These are phyloP conservation scores for Sphagnum contortum DNA, from an alignment of 225 moss, liverwort and hornwort species.

Conservation along the genomic window DNA sequence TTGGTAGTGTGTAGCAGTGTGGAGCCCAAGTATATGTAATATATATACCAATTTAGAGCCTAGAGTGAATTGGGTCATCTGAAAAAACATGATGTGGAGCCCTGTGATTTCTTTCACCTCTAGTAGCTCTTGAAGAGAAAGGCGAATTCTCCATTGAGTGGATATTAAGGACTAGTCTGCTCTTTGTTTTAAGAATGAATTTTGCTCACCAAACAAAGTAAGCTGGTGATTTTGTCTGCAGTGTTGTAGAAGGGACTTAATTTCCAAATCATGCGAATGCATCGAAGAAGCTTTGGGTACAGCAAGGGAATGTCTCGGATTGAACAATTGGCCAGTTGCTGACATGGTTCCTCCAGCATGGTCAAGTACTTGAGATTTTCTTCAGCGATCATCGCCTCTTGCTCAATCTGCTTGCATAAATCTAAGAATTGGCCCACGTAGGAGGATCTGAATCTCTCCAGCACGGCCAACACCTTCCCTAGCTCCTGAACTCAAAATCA, in stretches of 20 bases:
- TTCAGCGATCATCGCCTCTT: slow-evolving; percentile 55
- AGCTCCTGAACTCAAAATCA: slow-evolving; percentile 22
- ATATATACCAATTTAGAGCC: too few relatives aligned
- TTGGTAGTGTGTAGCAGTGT: too few relatives aligned
- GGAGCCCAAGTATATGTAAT: too few relatives aligned
- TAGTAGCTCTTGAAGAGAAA: too few relatives aligned
- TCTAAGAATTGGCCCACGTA: slow-evolving; percentile 49
- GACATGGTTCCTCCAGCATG: slow-evolving; percentile 43
- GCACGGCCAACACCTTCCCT: slow-evolving; percentile 31
- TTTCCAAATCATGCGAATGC: slow-evolving; percentile 80
- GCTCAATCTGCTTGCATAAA: slow-evolving; percentile 46
- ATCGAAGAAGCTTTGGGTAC: slow-evolving; percentile 30
- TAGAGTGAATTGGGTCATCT: too few relatives aligned
- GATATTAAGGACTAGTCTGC: too few relatives aligned
- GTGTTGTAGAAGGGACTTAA: slow-evolving; percentile 68
- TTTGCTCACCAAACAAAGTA: slow-evolving; percentile 50
- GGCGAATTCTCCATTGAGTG: too few relatives aligned
- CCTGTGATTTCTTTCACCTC: too few relatives aligned
- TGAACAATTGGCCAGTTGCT: slow-evolving; percentile 36
- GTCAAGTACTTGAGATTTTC: slow-evolving; percentile 55
- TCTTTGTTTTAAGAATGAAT: neutral
- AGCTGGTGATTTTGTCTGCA: slow-evolving; percentile 53
- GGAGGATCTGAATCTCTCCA: slow-evolving; percentile 56
- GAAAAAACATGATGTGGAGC: too few relatives aligned
- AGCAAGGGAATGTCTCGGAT: slow-evolving; percentile 58